Conservation (phyloP, 2,329 filamentous ascomycete species). For the Harringtonia lauricola region DNA sequence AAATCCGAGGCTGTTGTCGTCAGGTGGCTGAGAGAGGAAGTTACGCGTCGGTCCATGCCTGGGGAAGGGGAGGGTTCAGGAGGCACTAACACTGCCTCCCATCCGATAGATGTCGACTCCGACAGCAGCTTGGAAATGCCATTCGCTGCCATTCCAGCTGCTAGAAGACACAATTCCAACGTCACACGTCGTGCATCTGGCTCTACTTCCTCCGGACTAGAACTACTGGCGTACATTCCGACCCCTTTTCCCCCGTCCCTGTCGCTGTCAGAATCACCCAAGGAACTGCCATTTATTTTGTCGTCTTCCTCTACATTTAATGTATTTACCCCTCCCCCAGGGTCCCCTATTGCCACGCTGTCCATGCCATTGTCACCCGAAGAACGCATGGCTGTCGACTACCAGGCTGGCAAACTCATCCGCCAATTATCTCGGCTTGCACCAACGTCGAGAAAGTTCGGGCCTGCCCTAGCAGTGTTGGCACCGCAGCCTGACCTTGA, state of each 20-base stretch:
- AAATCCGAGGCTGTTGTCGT: constrained; percentile 33
- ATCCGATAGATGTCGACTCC: no score
- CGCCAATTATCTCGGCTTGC: constrained; percentile 30
- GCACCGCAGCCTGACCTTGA: neutral
- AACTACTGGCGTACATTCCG: neutral
- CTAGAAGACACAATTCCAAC: no score
- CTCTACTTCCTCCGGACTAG: neutral
- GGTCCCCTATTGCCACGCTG: constrained; percentile 26
- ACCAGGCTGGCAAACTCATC: constrained; percentile 34
- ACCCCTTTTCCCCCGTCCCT: constrained; percentile 8
- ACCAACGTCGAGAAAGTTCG: constrained; percentile 38
- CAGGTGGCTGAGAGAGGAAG: constrained; percentile 27
- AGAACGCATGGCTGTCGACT: constrained; percentile 29
- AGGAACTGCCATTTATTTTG: neutral
- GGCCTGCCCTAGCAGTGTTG: constrained; percentile 29
- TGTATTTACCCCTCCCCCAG: constrained; percentile 27
- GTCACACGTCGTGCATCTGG: no score
- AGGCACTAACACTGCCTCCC: no score
- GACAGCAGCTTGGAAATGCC: no score
- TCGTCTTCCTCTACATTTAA: constrained; percentile 20
- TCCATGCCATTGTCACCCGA: constrained; percentile 18
- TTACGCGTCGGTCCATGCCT: neutral
- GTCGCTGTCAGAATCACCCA: neutral
- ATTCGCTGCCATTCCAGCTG: no score
- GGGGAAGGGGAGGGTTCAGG: no score